A percentile compares a stretch with the other conserved stretches of the same genome.
Evolutionary conservation across 164 flowering plant genomes (phyloP).

Genomic region (Sedum album): DNA sequence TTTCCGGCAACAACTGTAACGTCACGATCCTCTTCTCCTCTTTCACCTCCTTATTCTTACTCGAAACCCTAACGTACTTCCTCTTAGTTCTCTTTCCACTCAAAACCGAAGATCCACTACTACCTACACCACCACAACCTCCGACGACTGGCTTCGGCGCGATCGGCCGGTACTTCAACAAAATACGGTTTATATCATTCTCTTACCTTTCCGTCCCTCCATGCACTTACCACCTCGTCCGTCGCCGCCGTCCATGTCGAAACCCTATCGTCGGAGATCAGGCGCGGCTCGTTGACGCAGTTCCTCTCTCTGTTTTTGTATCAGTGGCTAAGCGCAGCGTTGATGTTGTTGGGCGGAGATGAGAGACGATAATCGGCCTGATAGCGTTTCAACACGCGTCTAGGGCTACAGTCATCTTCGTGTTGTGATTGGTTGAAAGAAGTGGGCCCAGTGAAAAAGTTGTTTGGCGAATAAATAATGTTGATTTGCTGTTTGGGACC

Average conservation of each 20-base stretch:
- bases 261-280: neutral
- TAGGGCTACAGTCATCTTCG: neutral
- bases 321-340: neutral
- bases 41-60: neutral
- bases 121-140: neutral
- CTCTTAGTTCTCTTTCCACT: neutral
- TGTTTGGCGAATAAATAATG: neutral
- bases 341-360: neutral
- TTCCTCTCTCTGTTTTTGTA: neutral
- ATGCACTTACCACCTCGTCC: neutral
- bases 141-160: conserved; percentile 1
- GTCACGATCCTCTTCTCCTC: neutral
- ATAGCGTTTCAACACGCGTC: neutral
- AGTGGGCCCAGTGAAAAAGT: neutral
- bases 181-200: neutral
- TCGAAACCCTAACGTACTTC: neutral
- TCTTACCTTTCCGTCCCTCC: neutral
- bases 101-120: neutral
- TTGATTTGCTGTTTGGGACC: neutral
- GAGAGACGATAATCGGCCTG: conserved; percentile 4
- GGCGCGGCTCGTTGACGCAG: neutral
- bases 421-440: neutral
- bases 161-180: neutral
- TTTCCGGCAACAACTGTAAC: conserved; percentile 1
- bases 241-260: neutral